Base-by-base conservation (phyloP, 345 rosid species). In the Ailanthus altissimus region DNA sequence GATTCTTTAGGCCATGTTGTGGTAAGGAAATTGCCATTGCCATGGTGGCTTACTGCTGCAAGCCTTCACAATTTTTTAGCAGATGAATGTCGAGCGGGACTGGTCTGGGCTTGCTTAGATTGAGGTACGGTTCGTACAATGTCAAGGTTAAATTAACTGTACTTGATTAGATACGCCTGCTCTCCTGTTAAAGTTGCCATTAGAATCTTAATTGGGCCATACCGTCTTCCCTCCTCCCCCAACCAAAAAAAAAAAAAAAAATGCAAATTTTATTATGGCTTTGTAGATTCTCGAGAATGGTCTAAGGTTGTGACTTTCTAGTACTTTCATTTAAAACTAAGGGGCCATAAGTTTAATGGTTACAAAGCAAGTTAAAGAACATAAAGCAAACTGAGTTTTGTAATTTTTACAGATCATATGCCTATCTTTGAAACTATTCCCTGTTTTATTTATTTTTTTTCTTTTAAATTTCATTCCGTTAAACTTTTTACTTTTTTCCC, bases 251-350 rank as follows among this genome's bases (percentile, higher is more conserved):
- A 46, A 10, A n/a, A 36, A 18, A 21, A 36, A 4, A 3, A 62
- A 32, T 63, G 45, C 60, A 59, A 46, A 59, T 70, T 64, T 45
- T 38, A 63, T 38, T 63, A 36, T 5, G 75, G 80, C 75, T 84
- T 77, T 83, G 69, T 83, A 63, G 82, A 80, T 79, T 85, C 83
- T 83, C 75, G 78, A 86, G 86, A 73, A 60, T 80, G 85, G 81
- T 83, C 79, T 81, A 83, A 83, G 75, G 85, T 72, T 42, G 65
- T 20, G 59, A 62, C 81, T 77, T 82, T 83, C 69, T 64, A 16
- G 73, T 47, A 58, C 81, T 81, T 82, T 56, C 45, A 67, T 81
- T 78, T 63, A 59, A 66, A 79, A 53, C 65, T 50, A 51, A 38
- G 76, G 72, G n/a, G 77, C 73, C 47, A 77, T 49, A 8, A 36